phyloP scores from a whole-genome alignment of 805 yeast genomes.

The Limtongia smithiae region DNA sequence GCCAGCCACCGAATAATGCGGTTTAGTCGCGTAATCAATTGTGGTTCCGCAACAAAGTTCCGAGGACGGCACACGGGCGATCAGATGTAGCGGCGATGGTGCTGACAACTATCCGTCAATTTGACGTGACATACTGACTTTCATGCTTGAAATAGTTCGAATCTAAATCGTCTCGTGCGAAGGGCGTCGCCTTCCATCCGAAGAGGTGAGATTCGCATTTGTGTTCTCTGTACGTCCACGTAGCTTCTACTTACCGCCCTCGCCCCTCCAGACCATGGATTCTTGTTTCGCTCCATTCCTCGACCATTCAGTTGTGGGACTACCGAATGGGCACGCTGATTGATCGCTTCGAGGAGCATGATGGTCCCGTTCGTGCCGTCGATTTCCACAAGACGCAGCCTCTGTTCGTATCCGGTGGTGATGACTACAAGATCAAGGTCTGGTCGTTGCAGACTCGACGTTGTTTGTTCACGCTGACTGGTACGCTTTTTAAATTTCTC shows the following conservation, averaged over 20 bases:
- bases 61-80: no score
- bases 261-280: constrained; percentile 73
- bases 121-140: neutral
- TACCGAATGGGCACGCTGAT: constrained; percentile 97
- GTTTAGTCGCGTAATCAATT: no score
- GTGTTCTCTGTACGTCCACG: no score
- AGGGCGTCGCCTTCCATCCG: constrained; percentile 97
- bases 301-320: constrained; percentile 99
- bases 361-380: constrained; percentile 94
- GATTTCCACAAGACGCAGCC: constrained; percentile 99
- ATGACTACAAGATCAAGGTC: constrained; percentile 89
- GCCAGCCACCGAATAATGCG: no score
- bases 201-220: constrained; percentile 59
- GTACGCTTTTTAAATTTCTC: no score
- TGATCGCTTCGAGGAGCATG: constrained; percentile 96
- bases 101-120: neutral
- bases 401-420: constrained; percentile 94
- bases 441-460: constrained; percentile 93
- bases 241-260: neutral
- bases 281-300: constrained; percentile 87
- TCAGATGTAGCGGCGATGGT: no score
- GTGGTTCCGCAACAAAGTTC: no score
- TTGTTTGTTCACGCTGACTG: constrained; percentile 78
- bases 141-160: constrained; percentile 62
- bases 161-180: constrained; percentile 95